Percentiles rank a stretch among this genome's conserved stretches.
These are phyloP conservation scores for Arabidopsis suecica DNA, from an alignment of 345 rosid species.

Conservation along the genomic window DNA sequence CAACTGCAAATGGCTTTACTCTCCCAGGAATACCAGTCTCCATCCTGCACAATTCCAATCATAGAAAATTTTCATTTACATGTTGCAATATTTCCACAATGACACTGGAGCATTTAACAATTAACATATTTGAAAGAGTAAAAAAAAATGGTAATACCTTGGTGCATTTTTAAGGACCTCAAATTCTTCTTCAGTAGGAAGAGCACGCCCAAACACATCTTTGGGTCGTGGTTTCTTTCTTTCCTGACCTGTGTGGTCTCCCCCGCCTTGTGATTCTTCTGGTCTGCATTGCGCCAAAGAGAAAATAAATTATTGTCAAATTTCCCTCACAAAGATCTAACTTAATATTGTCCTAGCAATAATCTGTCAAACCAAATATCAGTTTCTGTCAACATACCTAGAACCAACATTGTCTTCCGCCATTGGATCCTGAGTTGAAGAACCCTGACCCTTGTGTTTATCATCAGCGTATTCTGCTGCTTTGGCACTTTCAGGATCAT, in stretches of 20 bases:
- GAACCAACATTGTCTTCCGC: slow-evolving; percentile 46
- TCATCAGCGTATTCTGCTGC: slow-evolving; percentile 86
- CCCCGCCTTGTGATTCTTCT: slow-evolving; percentile 37
- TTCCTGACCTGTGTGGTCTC: slow-evolving; percentile 48
- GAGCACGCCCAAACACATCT: slow-evolving; percentile 96
- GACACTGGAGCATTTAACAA: neutral
- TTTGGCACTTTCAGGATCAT: slow-evolving; percentile 93
- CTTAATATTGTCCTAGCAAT: neutral
- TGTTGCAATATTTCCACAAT: neutral
- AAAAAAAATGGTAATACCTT: slow-evolving; percentile 49
- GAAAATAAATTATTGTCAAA: neutral
- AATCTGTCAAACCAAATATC: slow-evolving; percentile 11
- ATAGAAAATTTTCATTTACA: slow-evolving; percentile 9
- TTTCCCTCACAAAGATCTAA: neutral
- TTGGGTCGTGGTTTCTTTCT: slow-evolving; percentile 86
- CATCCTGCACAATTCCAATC: slow-evolving; percentile 54
- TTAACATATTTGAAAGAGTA: neutral
- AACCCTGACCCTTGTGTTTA: slow-evolving; percentile 45
- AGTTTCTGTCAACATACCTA: slow-evolving; percentile 45
- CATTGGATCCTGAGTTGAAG: slow-evolving; percentile 42
- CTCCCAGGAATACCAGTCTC: slow-evolving; percentile 90
- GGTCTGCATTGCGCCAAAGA: slow-evolving; percentile 48
- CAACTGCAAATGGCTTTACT: slow-evolving; percentile 89
- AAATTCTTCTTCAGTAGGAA: slow-evolving; percentile 95
- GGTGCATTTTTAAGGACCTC: slow-evolving; percentile 89